A percentile compares a stretch with the other conserved stretches of the same genome.
Conservation (phyloP, 2,329 filamentous ascomycete species). For the Arthrobotrys sphaeroides region DNA sequence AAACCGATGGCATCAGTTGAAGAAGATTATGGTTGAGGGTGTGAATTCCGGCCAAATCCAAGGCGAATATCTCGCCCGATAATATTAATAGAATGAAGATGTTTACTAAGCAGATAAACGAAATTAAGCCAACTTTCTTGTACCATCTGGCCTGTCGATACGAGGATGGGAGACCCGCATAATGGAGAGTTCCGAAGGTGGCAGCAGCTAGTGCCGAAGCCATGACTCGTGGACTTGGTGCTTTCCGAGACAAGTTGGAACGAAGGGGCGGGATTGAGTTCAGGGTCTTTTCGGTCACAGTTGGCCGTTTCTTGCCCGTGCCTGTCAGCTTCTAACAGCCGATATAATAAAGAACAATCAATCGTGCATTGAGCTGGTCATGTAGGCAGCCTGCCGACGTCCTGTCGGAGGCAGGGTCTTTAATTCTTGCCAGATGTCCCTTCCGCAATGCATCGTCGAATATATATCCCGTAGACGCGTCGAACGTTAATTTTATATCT, state of each 20-base stretch:
- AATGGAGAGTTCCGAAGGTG: slow-evolving; percentile 18
- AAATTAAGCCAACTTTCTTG: too few species aligned
- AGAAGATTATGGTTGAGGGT: too few species aligned
- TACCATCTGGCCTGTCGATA: slow-evolving; percentile 3
- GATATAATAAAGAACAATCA: slow-evolving; percentile 2
- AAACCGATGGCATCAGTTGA: background rate
- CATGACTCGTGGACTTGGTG: slow-evolving; percentile 30
- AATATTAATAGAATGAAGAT: too few species aligned
- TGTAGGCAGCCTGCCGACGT: background rate
- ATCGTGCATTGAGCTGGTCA: slow-evolving; percentile 1
- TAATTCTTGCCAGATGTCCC: slow-evolving; percentile 1
- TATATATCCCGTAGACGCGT: background rate
- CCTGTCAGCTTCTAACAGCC: slow-evolving; percentile 16
- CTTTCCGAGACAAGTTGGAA: slow-evolving; percentile 33
- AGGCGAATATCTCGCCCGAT: background rate
- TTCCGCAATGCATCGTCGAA: background rate
- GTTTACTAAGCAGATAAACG: background rate
- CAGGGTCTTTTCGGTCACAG: slow-evolving; percentile 13
- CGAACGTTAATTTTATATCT: background rate
- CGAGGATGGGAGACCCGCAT: slow-evolving; percentile 8
- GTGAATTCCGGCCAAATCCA: too few species aligned
- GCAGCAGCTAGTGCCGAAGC: slow-evolving; percentile 20
- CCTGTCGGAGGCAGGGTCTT: background rate
- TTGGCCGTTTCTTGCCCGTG: background rate
- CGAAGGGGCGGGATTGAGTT: slow-evolving; percentile 5